phyloP scores from a whole-genome alignment of 2,329 filamentous ascomycete genomes.

The Claviceps sp. region DNA sequence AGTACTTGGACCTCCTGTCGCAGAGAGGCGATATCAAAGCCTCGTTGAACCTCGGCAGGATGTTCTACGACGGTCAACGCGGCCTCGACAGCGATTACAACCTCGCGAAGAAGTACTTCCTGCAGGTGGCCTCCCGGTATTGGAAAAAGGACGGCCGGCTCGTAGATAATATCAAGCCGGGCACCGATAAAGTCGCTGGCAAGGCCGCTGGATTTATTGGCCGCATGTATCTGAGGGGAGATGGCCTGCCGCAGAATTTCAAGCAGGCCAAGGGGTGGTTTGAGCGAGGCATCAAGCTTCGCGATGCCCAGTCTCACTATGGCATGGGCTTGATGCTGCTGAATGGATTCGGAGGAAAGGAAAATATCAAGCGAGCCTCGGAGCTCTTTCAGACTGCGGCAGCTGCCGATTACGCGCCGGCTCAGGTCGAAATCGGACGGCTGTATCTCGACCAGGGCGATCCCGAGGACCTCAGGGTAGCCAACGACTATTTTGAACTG shows the following conservation, averaged over 20 bases:
- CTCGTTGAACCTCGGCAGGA: conserved; percentile 70
- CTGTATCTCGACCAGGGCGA: conserved; percentile 76
- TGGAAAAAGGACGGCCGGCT: conserved; percentile 70
- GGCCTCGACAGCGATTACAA: conserved; percentile 60
- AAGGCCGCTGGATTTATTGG: conserved; percentile 82
- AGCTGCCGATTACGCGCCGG: conserved; percentile 66
- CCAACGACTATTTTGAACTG: conserved; percentile 76
- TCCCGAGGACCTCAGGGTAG: conserved; percentile 55
- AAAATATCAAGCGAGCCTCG: conserved; percentile 58
- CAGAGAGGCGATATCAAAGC: conserved; percentile 82
- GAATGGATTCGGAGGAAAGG: conserved; percentile 57
- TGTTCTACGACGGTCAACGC: conserved; percentile 78
- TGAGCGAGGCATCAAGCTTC: conserved; percentile 58
- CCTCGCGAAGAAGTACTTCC: conserved; percentile 68
- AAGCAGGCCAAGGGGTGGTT: conserved; percentile 72
- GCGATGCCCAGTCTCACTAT: conserved; percentile 75
- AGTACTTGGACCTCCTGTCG: conserved; percentile 83
- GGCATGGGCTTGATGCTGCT: conserved; percentile 74
- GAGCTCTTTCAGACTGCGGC: conserved; percentile 67
- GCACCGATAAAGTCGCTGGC: conserved; percentile 63
- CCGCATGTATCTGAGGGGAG: conserved; percentile 78
- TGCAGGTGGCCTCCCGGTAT: conserved; percentile 63
- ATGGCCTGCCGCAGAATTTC: conserved; percentile 69
- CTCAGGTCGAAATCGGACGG: conserved; percentile 70
- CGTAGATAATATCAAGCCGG: conserved; percentile 52